Evolutionary conservation across 441 rosid genomes (phyloP).

Genomic region (Jatropha multifida): DNA sequence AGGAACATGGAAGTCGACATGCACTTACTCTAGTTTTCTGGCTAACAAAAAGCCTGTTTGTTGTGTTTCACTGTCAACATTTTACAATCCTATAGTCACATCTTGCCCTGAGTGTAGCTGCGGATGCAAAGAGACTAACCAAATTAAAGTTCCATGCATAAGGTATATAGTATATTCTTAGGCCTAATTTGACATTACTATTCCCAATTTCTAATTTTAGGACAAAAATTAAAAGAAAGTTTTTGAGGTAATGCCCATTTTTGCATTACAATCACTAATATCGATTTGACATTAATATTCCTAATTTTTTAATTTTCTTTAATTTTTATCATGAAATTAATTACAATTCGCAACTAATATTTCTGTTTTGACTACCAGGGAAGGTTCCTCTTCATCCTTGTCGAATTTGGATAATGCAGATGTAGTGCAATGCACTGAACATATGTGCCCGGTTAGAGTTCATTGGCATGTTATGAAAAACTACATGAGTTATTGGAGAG

Average conservation of each 20-base stretch:
- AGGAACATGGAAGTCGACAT: constrained; percentile 72
- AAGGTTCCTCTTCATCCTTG: constrained; percentile 21
- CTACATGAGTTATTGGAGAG: constrained; percentile 50
- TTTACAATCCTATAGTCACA: constrained; percentile 50
- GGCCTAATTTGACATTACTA: not conserved
- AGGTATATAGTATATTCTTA: constrained; percentile 27
- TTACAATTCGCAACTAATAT: not conserved
- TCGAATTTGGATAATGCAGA: constrained; percentile 22
- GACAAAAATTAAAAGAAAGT: no score
- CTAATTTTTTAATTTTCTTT: no score
- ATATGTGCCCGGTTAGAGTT: constrained; percentile 55
- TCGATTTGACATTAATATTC: not conserved
- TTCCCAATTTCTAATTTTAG: no score
- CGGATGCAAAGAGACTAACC: constrained; percentile 52
- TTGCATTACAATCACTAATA: no score
- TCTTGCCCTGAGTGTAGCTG: constrained; percentile 65
- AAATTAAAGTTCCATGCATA: constrained; percentile 37
- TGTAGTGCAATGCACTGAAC: constrained; percentile 50
- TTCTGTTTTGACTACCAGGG: constrained; percentile 30
- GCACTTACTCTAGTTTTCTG: constrained; percentile 54
- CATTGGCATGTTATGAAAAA: constrained; percentile 66
- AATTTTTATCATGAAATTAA: not conserved
- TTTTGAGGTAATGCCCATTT: no score
- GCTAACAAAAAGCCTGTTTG: constrained; percentile 50
- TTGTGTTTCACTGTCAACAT: constrained; percentile 60